Percentiles rank a stretch among this genome's conserved stretches.
These are phyloP conservation scores for Pseudocercospora musae DNA, from an alignment of 2,329 filamentous ascomycete species.

Conservation along the genomic window DNA sequence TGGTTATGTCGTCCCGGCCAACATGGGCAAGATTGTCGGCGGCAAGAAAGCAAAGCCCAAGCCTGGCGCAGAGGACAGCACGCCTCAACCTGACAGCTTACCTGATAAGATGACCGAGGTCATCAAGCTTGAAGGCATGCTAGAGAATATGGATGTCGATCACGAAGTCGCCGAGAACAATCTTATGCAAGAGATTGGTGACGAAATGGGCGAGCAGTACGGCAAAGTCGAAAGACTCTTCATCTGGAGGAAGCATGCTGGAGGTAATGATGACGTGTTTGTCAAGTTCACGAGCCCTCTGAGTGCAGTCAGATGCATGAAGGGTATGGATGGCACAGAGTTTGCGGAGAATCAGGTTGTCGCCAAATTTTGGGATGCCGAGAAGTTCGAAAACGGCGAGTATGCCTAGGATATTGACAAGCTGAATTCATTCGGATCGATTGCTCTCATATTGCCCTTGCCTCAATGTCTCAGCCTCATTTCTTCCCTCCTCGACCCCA, in stretches of 20 bases:
- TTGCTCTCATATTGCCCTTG: not conserved
- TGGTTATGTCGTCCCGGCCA: conserved; percentile 66
- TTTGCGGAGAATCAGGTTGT: conserved; percentile 84
- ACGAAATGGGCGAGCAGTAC: conserved; percentile 78
- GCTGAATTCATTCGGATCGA: not conserved
- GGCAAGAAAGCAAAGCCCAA: conserved; percentile 56
- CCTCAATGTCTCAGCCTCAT: too few species aligned
- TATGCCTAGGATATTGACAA: conserved; percentile 21
- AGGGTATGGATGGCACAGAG: conserved; percentile 78
- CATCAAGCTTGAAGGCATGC: conserved; percentile 77
- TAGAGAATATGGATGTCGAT: conserved; percentile 77
- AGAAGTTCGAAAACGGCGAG: conserved; percentile 71
- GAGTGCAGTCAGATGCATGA: conserved; percentile 85
- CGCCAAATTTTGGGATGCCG: conserved; percentile 77
- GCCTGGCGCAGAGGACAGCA: conserved; percentile 18
- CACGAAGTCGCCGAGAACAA: conserved; percentile 68
- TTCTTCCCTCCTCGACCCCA: too few species aligned
- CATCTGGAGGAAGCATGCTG: conserved; percentile 57
- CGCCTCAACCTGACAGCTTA: conserved; percentile 36
- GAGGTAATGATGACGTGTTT: conserved; percentile 60
- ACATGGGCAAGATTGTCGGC: conserved; percentile 76
- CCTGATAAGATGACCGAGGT: conserved; percentile 69
- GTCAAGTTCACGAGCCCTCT: conserved; percentile 87
- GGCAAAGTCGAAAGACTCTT: conserved; percentile 41
- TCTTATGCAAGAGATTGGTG: conserved; percentile 90